phyloP scores from a whole-genome alignment of 2,329 filamentous ascomycete genomes.

The Gyromitra esculenta region DNA sequence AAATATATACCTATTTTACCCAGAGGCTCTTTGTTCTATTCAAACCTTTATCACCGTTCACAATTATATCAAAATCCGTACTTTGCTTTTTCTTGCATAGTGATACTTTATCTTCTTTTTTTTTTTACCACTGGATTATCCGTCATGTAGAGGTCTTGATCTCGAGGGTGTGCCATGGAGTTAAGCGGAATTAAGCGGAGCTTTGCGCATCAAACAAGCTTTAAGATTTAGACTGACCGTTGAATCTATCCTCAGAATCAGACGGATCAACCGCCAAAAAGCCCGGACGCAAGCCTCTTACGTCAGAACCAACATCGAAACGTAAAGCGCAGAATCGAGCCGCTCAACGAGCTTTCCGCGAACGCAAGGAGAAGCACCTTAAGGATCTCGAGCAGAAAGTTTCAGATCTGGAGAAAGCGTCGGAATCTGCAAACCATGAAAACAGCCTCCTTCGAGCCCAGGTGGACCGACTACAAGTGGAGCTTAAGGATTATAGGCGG shows the following conservation, averaged over 20 bases:
- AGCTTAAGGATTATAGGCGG: slow-evolving; percentile 91
- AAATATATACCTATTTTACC: slow-evolving; percentile 47
- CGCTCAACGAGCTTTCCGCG: slow-evolving; percentile 90
- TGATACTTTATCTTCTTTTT: slow-evolving; percentile 21
- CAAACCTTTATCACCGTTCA: slow-evolving; percentile 15
- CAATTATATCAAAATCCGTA: slow-evolving; percentile 32
- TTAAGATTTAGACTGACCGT: slow-evolving; percentile 58
- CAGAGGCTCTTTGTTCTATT: slow-evolving; percentile 27
- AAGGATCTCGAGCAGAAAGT: slow-evolving; percentile 85
- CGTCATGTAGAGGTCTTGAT: slow-evolving; percentile 11
- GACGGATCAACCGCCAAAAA: slow-evolving; percentile 92
- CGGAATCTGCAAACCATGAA: slow-evolving; percentile 82
- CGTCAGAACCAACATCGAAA: slow-evolving; percentile 93
- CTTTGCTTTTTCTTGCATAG: slow-evolving; percentile 20
- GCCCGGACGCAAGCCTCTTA: slow-evolving; percentile 93
- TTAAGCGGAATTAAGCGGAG: slow-evolving; percentile 1
- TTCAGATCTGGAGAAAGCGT: slow-evolving; percentile 80
- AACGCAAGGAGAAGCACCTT: slow-evolving; percentile 91
- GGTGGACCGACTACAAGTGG: slow-evolving; percentile 83
- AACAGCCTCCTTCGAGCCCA: slow-evolving; percentile 86
- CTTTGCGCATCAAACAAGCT: slow-evolving; percentile 18
- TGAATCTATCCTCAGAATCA: slow-evolving; percentile 75
- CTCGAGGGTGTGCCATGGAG: neutral
- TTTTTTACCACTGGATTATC: slow-evolving; percentile 25
- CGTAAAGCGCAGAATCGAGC: slow-evolving; percentile 95